These are phyloP conservation scores for Claviceps capensis DNA, from an alignment of 2,329 filamentous ascomycete genomes.

Conservation along the genomic window DNA sequence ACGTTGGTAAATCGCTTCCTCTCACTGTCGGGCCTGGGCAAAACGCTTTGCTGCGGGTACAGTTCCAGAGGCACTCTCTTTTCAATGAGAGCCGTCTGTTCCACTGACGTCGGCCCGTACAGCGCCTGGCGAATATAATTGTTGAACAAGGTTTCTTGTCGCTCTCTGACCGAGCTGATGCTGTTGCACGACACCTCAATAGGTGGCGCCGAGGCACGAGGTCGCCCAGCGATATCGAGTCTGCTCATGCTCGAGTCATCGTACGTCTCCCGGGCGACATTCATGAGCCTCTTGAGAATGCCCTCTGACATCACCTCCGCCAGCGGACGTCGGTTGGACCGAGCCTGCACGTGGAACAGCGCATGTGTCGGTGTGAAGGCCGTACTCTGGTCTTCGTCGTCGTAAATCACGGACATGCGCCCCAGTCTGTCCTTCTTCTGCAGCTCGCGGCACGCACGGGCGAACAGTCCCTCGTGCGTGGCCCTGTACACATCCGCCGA, in stretches of 20 bases:
- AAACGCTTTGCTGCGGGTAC: slow-evolving; percentile 49
- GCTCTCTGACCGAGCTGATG: slow-evolving; percentile 50
- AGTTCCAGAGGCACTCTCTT: slow-evolving; percentile 53
- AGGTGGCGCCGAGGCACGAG: slow-evolving; percentile 72
- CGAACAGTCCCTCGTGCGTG: slow-evolving; percentile 57
- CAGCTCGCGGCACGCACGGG: slow-evolving; percentile 53
- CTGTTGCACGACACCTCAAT: slow-evolving; percentile 68
- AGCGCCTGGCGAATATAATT: slow-evolving; percentile 57
- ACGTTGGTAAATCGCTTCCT: slow-evolving; percentile 84
- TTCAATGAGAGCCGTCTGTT: slow-evolving; percentile 65
- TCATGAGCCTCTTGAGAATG: slow-evolving; percentile 61
- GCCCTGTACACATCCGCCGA: slow-evolving; percentile 56
- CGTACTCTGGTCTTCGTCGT: slow-evolving; percentile 41
- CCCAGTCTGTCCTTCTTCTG: slow-evolving; percentile 46
- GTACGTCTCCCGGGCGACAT: slow-evolving; percentile 55
- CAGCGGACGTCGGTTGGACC: slow-evolving; percentile 51
- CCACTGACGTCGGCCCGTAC: slow-evolving; percentile 47
- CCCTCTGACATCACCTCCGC: slow-evolving; percentile 60
- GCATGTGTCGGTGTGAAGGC: slow-evolving; percentile 60
- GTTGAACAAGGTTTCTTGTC: slow-evolving; percentile 68
- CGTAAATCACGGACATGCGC: slow-evolving; percentile 55
- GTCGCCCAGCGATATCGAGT: slow-evolving; percentile 69
- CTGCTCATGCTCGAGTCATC: slow-evolving; percentile 57
- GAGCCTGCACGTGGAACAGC: slow-evolving; percentile 66
- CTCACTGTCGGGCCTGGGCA: slow-evolving; percentile 67